Conservation (phyloP, 805 yeast genomes). For the Candida bentonensis region DNA sequence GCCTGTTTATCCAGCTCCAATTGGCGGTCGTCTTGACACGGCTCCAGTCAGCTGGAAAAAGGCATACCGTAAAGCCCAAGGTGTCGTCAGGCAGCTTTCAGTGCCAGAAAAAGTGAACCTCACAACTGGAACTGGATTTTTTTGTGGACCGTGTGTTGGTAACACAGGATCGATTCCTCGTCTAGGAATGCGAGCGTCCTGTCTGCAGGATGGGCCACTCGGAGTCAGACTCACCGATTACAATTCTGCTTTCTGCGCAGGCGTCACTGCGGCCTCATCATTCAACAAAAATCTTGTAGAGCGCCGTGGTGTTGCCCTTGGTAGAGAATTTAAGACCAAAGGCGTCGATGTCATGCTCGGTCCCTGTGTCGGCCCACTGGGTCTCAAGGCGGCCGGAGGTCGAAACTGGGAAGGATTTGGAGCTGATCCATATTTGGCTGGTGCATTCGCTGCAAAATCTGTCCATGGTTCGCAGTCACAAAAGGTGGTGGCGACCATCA, state of each 20-base stretch:
- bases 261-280: slow-evolving; percentile 43
- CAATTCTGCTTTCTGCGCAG: slow-evolving; percentile 44
- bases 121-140: slow-evolving; percentile 54
- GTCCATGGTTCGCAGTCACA: slow-evolving; percentile 43
- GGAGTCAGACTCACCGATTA: slow-evolving; percentile 47
- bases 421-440: slow-evolving; percentile 47
- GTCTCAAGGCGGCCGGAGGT: slow-evolving; percentile 49
- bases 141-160: slow-evolving; percentile 47
- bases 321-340: slow-evolving; percentile 37
- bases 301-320: slow-evolving; percentile 42
- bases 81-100: slow-evolving; percentile 41
- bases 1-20: slow-evolving; percentile 10
- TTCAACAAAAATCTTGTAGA: slow-evolving; percentile 39
- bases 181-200: slow-evolving; percentile 37
- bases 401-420: slow-evolving; percentile 55
- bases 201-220: slow-evolving; percentile 50
- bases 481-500: slow-evolving; percentile 43
- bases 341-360: slow-evolving; percentile 45
- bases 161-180: slow-evolving; percentile 47
- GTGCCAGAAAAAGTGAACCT: slow-evolving; percentile 45
- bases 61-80: slow-evolving; percentile 43
- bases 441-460: slow-evolving; percentile 37
- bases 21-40: slow-evolving; percentile 14
- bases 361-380: slow-evolving; percentile 48
- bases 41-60: slow-evolving; percentile 32